Base-by-base conservation (phyloP, 495 filamentous ascomycete species). In the Talaromyces proteolyticus region DNA sequence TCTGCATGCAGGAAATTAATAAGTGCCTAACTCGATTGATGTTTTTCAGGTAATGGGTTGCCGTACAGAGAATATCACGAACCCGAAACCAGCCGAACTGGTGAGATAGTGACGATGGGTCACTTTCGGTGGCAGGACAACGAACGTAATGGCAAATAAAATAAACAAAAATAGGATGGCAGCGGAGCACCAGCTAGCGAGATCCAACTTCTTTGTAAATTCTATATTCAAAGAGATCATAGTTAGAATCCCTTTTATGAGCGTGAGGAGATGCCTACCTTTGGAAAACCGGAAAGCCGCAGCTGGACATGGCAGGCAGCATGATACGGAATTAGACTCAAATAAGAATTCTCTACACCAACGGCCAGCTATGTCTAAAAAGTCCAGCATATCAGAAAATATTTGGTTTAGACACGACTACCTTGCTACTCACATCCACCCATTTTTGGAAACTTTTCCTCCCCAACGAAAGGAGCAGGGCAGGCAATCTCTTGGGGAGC, bases 51-150 rank as follows among this genome's bases (percentile, higher is more conserved):
- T 51, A 38, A 39, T 18, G 42, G 19, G 45, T 18, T 0, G n/a
- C 12, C 26, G 26, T 12, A 29, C 26, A 29, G 26, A 29, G 26
- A 29, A 29, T 5, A 29, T 12, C 26, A 29, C 26, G 26, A 29
- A 29, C 12, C 26, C 26, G 6, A 29, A 29, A 29, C 26, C 26
- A 6, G 26, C 12, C 5, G 6, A 29, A 29, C 6, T 37, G 51
- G 86, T 91, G 16, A 94, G 71, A 56, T 94, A 93, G 60, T 94
- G 89, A 36, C 87, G 79, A 54, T 83, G 75, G 16, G 89, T 91
- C 62, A 81, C 85, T 54, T 87, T 82, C 6, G 85, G 75, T 1
- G 89, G 88, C 22, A 94, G 73, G 17, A 84, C 73, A 3, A 79
- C 61, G 72, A 85, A 93, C 12, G 87, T 91, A 8, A 87, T 26